These are phyloP conservation scores for Turnera subulata DNA, from an alignment of 345 rosid species.

Conservation along the genomic window DNA sequence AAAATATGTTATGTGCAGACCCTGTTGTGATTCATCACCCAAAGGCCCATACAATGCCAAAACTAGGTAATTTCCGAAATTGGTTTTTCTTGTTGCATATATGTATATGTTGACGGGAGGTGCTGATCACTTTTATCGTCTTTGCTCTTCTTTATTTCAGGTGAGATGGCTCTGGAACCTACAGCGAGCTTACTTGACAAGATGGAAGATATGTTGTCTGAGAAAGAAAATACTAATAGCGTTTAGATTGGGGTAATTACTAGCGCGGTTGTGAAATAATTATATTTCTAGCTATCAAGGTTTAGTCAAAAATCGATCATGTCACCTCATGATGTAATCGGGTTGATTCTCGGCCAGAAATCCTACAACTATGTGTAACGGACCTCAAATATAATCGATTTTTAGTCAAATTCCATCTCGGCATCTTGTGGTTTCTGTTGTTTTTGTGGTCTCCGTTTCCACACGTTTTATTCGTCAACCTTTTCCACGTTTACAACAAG, in stretches of 20 bases:
- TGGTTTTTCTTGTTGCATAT: background rate
- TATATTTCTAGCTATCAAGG: too few species aligned
- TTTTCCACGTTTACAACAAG: too few species aligned
- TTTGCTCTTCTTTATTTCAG: conserved; percentile 24
- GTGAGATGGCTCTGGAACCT: conserved; percentile 49
- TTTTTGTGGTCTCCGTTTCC: too few species aligned
- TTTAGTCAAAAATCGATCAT: too few species aligned
- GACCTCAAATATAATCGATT: too few species aligned
- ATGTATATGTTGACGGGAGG: background rate
- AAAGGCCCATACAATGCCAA: conserved; percentile 92
- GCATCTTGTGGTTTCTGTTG: too few species aligned
- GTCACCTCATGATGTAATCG: too few species aligned
- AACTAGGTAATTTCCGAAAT: conserved; percentile 44
- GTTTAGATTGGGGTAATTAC: background rate
- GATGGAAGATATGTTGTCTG: conserved; percentile 36
- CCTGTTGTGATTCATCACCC: conserved; percentile 74
- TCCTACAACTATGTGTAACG: too few species aligned
- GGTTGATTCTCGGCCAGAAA: too few species aligned
- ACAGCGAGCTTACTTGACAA: conserved; percentile 42
- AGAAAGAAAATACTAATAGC: conserved; percentile 12
- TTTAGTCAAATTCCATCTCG: too few species aligned
- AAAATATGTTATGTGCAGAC: conserved; percentile 33
- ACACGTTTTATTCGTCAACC: too few species aligned
- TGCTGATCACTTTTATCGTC: background rate
- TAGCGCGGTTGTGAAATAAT: background rate